Evolutionary conservation across 139 green algal species (phyloP).

Genomic region (Tetratostichococcus sp.): DNA sequence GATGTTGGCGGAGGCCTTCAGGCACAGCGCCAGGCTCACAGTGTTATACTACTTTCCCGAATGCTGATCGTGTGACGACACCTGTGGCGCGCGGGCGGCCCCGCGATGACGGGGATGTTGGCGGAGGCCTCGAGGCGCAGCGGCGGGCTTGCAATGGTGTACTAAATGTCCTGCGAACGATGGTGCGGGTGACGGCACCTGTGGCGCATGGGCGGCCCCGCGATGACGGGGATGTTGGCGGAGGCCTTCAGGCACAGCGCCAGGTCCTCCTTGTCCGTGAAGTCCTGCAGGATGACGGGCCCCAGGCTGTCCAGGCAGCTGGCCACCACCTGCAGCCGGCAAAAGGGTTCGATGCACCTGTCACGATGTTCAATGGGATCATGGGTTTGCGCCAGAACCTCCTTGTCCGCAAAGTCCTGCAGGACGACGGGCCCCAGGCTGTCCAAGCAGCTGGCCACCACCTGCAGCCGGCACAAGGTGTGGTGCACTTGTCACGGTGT

Average conservation of each 20-base stretch:
- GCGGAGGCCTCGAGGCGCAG: too few relatives aligned
- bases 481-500: too few relatives aligned
- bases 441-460: conserved; percentile 75
- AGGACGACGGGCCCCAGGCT: conserved; percentile 56
- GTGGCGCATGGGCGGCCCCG: conserved; percentile 46
- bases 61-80: not conserved
- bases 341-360: too few relatives aligned
- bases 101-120: too few relatives aligned
- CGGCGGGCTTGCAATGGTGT: too few relatives aligned
- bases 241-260: conserved; percentile 63
- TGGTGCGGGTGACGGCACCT: too few relatives aligned
- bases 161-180: too few relatives aligned
- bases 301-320: conserved; percentile 60
- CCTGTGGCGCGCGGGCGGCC: too few relatives aligned
- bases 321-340: conserved; percentile 57
- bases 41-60: not conserved
- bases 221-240: conserved; percentile 76
- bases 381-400: conserved; percentile 66
- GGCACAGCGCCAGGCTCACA: not conserved
- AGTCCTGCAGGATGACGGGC: conserved; percentile 60
- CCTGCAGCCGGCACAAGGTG: conserved; percentile 27
- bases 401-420: conserved; percentile 44
- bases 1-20: not conserved
- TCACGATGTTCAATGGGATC: too few relatives aligned
- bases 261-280: conserved; percentile 60